Conservation (phyloP, 129 eudicot genomes). For the Flaveria brownii region DNA sequence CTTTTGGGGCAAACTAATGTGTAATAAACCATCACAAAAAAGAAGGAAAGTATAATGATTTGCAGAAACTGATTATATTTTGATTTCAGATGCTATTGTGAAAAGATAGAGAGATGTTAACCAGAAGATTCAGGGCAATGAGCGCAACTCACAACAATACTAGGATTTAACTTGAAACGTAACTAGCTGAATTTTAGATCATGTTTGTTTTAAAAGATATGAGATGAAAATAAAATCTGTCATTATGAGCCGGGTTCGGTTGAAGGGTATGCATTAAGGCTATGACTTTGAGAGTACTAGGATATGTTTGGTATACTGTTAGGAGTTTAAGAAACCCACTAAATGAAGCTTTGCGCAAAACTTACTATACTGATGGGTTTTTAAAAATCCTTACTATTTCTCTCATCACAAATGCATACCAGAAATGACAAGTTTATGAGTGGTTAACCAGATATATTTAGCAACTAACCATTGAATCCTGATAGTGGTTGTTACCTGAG, state of each 20-base stretch:
- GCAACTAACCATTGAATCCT: background rate
- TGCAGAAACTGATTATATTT: background rate
- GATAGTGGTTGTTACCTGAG: background rate
- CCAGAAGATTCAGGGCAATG: background rate
- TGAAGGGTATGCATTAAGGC: background rate
- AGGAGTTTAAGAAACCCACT: background rate
- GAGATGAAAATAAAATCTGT: background rate
- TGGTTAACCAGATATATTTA: background rate
- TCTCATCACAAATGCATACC: background rate
- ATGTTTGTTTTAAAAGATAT: background rate
- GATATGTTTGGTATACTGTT: background rate
- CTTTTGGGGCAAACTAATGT: constrained; percentile 10
- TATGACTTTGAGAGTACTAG: background rate
- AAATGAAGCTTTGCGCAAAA: background rate
- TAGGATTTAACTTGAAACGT: background rate
- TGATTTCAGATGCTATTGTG: background rate
- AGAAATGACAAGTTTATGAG: background rate
- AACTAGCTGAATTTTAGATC: background rate
- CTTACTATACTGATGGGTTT: background rate
- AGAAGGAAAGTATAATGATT: background rate
- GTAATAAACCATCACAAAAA: background rate
- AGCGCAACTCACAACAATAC: background rate
- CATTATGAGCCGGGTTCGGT: background rate
- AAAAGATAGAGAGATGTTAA: background rate
- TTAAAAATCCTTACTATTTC: background rate